phyloP scores from a whole-genome alignment of 192 early-diverging fungal genomes.

The Phlyctochytrium planicorne region DNA sequence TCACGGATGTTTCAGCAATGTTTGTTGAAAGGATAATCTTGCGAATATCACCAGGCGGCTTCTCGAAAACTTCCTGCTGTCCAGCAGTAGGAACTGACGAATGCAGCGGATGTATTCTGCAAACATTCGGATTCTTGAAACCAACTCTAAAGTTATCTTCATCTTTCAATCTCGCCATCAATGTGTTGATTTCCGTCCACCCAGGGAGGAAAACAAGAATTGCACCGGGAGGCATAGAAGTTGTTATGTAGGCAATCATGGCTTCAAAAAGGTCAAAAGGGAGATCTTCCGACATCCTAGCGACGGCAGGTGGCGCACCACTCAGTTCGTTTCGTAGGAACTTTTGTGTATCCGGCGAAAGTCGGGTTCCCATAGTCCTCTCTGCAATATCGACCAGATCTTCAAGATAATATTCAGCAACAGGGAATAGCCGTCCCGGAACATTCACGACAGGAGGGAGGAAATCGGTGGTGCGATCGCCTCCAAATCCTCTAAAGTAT shows the following conservation, averaged over 20 bases:
- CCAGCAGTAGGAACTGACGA: conserved; percentile 65
- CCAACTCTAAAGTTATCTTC: conserved; percentile 48
- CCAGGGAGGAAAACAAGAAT: conserved; percentile 70
- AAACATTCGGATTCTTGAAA: conserved; percentile 36
- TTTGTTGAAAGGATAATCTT: conserved; percentile 83
- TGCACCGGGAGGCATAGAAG: conserved; percentile 53
- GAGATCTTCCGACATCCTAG: conserved; percentile 21
- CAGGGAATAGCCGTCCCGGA: conserved; percentile 58
- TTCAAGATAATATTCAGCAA: conserved; percentile 57
- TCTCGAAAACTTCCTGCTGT: conserved; percentile 71
- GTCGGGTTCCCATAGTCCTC: neutral
- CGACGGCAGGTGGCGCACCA: conserved; percentile 6
- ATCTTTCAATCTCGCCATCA: conserved; percentile 52
- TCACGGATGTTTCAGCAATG: conserved; percentile 82
- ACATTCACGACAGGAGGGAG: conserved; percentile 53
- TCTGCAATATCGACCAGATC: conserved; percentile 47
- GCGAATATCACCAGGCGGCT: conserved; percentile 49
- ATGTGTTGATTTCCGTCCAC: conserved; percentile 67
- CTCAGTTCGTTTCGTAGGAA: conserved; percentile 16
- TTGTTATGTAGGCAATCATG: conserved; percentile 57
- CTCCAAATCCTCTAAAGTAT: conserved; percentile 65
- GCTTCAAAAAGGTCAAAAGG: conserved; percentile 54
- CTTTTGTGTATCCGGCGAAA: conserved; percentile 3
- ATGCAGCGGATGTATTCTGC: conserved; percentile 56
- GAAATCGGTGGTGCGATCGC: neutral